A percentile compares a stretch with the other conserved stretches of the same genome.
Evolutionary conservation across 768 basidiomycete species (phyloP).

Genomic region (Boletus fagicola): DNA sequence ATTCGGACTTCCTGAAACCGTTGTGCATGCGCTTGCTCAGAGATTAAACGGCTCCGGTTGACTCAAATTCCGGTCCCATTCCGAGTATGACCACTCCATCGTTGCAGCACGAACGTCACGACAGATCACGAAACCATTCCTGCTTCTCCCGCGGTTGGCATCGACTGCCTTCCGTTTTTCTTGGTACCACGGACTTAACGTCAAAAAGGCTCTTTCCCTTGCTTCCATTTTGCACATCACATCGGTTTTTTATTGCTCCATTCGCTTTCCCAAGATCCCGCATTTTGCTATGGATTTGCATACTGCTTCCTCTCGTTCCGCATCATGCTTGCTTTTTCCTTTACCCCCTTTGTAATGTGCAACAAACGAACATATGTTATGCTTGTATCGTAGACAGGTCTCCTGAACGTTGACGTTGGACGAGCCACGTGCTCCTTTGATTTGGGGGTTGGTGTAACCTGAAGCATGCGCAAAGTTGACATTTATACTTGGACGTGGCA

Average conservation of each 20-base stretch:
- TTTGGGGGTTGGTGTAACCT: not conserved
- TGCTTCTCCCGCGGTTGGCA: conserved; percentile 17
- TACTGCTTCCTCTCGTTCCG: conserved; percentile 19
- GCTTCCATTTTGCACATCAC: conserved; percentile 19
- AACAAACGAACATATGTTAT: conserved; percentile 18
- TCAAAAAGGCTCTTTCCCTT: conserved; percentile 5
- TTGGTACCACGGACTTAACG: conserved; percentile 25
- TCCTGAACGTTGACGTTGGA: conserved; percentile 9
- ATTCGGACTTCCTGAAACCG: conserved; percentile 67
- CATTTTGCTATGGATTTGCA: conserved; percentile 31
- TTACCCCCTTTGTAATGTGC: conserved; percentile 23
- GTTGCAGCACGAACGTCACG: conserved; percentile 14
- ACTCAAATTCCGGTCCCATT: conserved; percentile 1
- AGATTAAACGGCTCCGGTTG: conserved; percentile 40
- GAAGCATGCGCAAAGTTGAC: not conserved
- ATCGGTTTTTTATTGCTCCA: conserved; percentile 18
- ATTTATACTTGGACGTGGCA: too few species aligned
- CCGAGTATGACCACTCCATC: not conserved
- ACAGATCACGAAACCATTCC: conserved; percentile 17
- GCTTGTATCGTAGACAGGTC: conserved; percentile 32
- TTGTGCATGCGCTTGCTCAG: conserved; percentile 67
- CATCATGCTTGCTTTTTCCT: conserved; percentile 14
- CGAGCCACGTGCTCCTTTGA: not conserved
- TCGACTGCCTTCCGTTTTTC: conserved; percentile 30
- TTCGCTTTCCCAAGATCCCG: conserved; percentile 13